These are phyloP conservation scores for Cryphonectria radicalis DNA, from an alignment of 2,329 filamentous ascomycete genomes.

Conservation along the genomic window DNA sequence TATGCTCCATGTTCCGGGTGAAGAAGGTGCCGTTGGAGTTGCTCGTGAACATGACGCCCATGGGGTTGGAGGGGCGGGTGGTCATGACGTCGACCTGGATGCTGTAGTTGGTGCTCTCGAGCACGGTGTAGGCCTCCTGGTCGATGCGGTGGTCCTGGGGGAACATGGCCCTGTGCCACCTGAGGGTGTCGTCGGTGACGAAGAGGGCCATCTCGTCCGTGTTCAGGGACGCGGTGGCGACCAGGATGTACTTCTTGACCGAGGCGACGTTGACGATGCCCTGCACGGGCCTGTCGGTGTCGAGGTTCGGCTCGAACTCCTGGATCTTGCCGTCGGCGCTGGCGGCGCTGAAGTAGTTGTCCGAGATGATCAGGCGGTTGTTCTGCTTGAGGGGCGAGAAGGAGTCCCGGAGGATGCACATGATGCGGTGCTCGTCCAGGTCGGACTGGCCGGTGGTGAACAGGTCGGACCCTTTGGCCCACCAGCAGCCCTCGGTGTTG, in stretches of 20 bases:
- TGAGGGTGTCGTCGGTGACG: constrained; percentile 79
- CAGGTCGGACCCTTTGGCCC: constrained; percentile 76
- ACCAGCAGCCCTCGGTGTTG: constrained; percentile 78
- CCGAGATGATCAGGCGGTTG: constrained; percentile 78
- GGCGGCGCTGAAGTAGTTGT: constrained; percentile 74
- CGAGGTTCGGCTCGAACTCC: constrained; percentile 77
- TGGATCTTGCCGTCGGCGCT: constrained; percentile 51
- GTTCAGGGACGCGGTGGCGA: constrained; percentile 76
- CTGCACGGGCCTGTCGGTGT: constrained; percentile 72
- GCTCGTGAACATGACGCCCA: constrained; percentile 91
- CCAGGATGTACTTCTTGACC: constrained; percentile 86
- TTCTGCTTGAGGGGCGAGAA: constrained; percentile 73
- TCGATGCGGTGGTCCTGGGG: constrained; percentile 77
- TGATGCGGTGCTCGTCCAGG: constrained; percentile 69
- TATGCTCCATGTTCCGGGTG: constrained; percentile 87
- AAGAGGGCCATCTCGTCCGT: constrained; percentile 93
- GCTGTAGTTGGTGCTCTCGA: constrained; percentile 97
- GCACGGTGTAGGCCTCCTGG: constrained; percentile 87
- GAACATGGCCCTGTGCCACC: constrained; percentile 93
- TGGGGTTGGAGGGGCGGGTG: constrained; percentile 63
- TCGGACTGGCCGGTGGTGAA: constrained; percentile 73
- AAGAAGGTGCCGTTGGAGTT: constrained; percentile 98
- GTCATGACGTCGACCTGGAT: constrained; percentile 95
- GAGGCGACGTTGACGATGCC: constrained; percentile 82
- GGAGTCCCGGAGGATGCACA: constrained; percentile 79